Conservation (phyloP, 352 stramenopile species). For the Phytophthora ramorum region DNA sequence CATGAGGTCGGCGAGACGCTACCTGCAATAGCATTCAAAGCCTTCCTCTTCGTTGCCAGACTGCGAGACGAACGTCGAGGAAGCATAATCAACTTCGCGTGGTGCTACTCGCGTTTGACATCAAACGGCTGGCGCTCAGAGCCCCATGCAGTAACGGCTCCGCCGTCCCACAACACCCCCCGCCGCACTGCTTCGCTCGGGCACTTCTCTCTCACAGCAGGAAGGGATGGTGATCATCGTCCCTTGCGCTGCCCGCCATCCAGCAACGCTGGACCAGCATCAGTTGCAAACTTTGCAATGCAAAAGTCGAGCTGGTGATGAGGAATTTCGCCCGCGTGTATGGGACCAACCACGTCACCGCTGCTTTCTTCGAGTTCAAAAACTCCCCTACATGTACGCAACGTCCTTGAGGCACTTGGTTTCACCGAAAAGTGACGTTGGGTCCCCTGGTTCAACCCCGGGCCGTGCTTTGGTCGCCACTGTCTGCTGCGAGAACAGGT, state of each 20-base stretch:
- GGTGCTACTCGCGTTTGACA: not conserved
- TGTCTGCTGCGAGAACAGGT: slow-evolving; percentile 25
- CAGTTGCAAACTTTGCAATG: not conserved
- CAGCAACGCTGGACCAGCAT: not conserved
- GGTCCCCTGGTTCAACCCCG: not conserved
- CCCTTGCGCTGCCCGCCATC: slow-evolving; percentile 10
- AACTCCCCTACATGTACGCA: slow-evolving; percentile 3
- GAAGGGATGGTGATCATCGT: slow-evolving; percentile 23
- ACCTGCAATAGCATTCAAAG: too few species aligned
- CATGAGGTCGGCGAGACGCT: not conserved
- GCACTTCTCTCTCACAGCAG: slow-evolving; percentile 7
- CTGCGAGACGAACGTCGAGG: too few species aligned
- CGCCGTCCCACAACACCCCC: not conserved
- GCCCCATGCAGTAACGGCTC: slow-evolving; percentile 1
- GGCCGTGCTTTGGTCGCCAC: slow-evolving; percentile 3
- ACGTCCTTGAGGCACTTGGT: not conserved
- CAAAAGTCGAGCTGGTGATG: not conserved
- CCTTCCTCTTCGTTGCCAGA: too few species aligned
- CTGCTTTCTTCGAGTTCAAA: not conserved
- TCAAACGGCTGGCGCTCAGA: not conserved
- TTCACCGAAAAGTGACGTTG: slow-evolving; percentile 13
- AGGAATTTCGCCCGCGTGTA: not conserved
- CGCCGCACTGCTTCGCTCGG: not conserved
- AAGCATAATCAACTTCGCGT: too few species aligned
- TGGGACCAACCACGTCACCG: not conserved